Evolutionary conservation across 805 yeast genomes (phyloP).

Genomic region (Ogataea populi-albae): DNA sequence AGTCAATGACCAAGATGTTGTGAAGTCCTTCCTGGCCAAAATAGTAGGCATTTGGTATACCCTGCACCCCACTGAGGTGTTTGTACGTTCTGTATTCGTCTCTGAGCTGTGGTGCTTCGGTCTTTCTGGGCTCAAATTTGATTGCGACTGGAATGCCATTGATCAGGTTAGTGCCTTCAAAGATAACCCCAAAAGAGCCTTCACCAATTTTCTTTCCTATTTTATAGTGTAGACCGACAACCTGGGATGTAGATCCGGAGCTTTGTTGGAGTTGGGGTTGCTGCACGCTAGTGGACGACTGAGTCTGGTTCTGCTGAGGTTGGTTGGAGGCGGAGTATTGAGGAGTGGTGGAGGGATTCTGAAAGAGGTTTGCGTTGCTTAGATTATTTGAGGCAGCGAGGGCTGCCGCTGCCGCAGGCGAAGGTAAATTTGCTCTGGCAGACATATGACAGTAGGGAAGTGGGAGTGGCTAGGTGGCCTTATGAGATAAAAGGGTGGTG

Average conservation of each 20-base stretch:
- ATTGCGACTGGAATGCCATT: slow-evolving; percentile 94
- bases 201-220: slow-evolving; percentile 98
- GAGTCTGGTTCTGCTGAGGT: slow-evolving; percentile 16
- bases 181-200: slow-evolving; percentile 96
- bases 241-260: slow-evolving; percentile 39
- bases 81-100: slow-evolving; percentile 97
- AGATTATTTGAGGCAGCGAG: slow-evolving; percentile 30
- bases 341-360: slow-evolving; percentile 28
- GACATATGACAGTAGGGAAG: too few relatives aligned
- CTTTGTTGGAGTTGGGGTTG: slow-evolving; percentile 15
- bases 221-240: slow-evolving; percentile 93
- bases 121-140: slow-evolving; percentile 93
- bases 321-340: slow-evolving; percentile 26
- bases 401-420: slow-evolving; percentile 36
- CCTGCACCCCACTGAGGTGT: slow-evolving; percentile 73
- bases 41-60: slow-evolving; percentile 95
- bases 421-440: slow-evolving; percentile 24
- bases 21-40: slow-evolving; percentile 98
- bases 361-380: slow-evolving; percentile 20
- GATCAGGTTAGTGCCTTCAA: slow-evolving; percentile 90
- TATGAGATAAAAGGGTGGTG: too few relatives aligned
- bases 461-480: too few relatives aligned
- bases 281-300: slow-evolving; percentile 10
- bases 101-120: slow-evolving; percentile 95
- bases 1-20: slow-evolving; percentile 89